Conservation (phyloP, 495 filamentous ascomycete genomes). For the Neurospora sp. region DNA sequence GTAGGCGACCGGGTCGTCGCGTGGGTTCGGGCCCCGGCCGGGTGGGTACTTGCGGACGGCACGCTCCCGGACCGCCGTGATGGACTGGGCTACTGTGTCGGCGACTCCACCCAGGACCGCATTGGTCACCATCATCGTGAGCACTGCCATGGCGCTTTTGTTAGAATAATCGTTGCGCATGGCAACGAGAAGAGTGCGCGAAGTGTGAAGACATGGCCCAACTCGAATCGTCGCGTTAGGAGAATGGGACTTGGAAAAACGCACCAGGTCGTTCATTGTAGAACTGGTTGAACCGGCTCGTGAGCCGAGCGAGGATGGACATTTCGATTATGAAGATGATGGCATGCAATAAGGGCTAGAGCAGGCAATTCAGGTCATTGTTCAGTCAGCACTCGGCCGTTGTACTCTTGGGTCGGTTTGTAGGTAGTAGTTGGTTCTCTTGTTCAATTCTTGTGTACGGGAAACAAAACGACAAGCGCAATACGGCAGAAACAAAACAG, state of each 20-base stretch:
- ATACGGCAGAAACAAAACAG: background rate
- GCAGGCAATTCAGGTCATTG: constrained; percentile 13
- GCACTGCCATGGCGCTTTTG: constrained; percentile 41
- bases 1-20: constrained; percentile 68
- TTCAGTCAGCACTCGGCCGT: constrained; percentile 1
- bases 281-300: constrained; percentile 82
- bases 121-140: constrained; percentile 98
- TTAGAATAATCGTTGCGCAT: background rate
- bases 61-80: constrained; percentile 70
- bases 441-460: background rate
- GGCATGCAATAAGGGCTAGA: constrained; percentile 76
- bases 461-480: background rate
- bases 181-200: background rate
- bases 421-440: background rate
- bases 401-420: background rate
- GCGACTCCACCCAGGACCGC: constrained; percentile 75
- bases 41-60: constrained; percentile 46
- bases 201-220: background rate
- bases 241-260: constrained; percentile 9
- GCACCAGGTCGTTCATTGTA: constrained; percentile 79
- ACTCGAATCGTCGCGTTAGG: constrained; percentile 9
- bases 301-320: constrained; percentile 68
- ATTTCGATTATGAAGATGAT: constrained; percentile 84
- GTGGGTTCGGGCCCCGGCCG: constrained; percentile 25
- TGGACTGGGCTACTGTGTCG: constrained; percentile 89